Evolutionary conservation across 1,139 yeast species (phyloP).

Genomic region (Hemisphaericaspora xylofermentans): DNA sequence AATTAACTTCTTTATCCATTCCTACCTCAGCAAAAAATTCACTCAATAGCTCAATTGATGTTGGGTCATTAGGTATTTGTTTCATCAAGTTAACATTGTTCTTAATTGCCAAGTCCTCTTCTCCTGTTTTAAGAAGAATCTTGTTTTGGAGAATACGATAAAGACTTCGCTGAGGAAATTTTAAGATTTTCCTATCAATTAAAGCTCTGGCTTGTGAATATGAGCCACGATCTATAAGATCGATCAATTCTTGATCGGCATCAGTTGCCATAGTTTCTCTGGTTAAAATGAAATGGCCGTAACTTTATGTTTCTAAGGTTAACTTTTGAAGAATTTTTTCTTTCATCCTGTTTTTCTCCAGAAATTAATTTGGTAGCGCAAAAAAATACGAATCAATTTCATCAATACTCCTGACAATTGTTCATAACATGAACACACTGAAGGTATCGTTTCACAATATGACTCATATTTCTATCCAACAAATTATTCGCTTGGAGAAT

Average conservation of each 20-base stretch:
- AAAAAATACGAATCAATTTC: too few species aligned
- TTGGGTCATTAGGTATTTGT: slow-evolving; percentile 54
- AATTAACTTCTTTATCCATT: slow-evolving; percentile 34
- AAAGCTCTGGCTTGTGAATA: slow-evolving; percentile 53
- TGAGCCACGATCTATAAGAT: slow-evolving; percentile 55
- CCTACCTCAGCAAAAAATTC: slow-evolving; percentile 39
- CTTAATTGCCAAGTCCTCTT: slow-evolving; percentile 41
- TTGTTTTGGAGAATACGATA: slow-evolving; percentile 52
- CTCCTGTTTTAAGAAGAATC: slow-evolving; percentile 43
- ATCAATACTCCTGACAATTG: too few species aligned
- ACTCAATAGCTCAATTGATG: slow-evolving; percentile 48
- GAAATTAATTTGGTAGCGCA: too few species aligned
- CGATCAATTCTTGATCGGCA: slow-evolving; percentile 24
- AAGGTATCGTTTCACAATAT: too few species aligned
- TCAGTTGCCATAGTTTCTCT: slow-evolving; percentile 15
- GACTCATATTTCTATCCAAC: too few species aligned
- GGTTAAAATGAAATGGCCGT: too few species aligned
- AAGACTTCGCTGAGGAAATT: slow-evolving; percentile 55
- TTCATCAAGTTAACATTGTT: slow-evolving; percentile 41
- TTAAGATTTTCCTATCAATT: slow-evolving; percentile 49
- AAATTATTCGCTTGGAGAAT: too few species aligned
- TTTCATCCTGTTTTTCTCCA: too few species aligned
- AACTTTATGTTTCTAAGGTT: too few species aligned
- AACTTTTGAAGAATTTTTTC: too few species aligned
- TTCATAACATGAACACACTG: too few species aligned